Evolutionary conservation across 768 basidiomycete species (phyloP), one percentile per base, ranked within the genome.

Genomic region (Panellus pusillus): DNA sequence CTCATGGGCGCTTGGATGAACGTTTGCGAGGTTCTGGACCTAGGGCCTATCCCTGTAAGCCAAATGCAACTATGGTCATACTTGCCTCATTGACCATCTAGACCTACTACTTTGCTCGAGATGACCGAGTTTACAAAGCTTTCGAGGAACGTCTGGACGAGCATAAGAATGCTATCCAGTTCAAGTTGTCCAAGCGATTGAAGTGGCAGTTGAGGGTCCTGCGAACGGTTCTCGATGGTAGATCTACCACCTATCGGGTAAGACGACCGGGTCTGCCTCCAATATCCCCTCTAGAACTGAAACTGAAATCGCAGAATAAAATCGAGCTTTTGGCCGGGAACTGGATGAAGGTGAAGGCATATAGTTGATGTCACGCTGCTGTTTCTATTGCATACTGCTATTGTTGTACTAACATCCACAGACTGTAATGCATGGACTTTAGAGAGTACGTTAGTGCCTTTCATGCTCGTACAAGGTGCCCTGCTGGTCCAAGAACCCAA

Each of bases 81-180:
- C 31, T 37, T 17, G 19, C 47, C 24, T n/a, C 31, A 37, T 55
- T 31, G 20, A 18, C 9, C 61, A 29, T 42, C 29, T 47, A 92
- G 91, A 79, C 84, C n/a, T 94, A 89, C 58, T 93, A 88, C 63
- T 98, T 98, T 64, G 96, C 95, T 40, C 82, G 96, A 18, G 96
- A 98, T 68, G 88, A 93, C 57, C 83, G 95, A 32, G 84, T 91
- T 13, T 89, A 87, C 69, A 85, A 79, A 58, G 81, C 84, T 2
- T 89, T 93, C 53, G 71, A 72, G 6, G 80, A 85, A 20, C 70
- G 75, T 31, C 60, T 79, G 19, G 72, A 77, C 36, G 65, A 65
- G 27, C 71, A 81, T 62, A 76, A 75, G 61, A 64, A 61, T 50
- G 71, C 72, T 11, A 80, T 86, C 38, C 74, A 79, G 37, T 74